These are phyloP conservation scores for Nicotiana tomentosiformis DNA, from an alignment of 257 asterid genomes.

Conservation along the genomic window DNA sequence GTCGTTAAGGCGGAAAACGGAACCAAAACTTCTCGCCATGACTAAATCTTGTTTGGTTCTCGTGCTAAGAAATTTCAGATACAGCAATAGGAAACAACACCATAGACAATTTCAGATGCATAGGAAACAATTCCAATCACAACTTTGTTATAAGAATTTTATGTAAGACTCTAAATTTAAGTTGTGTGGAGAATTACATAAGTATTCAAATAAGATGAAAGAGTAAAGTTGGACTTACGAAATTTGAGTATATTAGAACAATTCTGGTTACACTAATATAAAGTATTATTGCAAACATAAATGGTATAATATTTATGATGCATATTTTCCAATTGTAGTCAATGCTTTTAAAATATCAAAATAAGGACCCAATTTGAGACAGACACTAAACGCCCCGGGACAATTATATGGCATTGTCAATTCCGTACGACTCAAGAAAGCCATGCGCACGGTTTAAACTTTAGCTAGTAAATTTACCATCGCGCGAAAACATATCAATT, in stretches of 20 bases:
- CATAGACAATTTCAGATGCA: too few species aligned
- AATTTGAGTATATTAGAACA: background rate
- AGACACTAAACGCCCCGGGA: too few species aligned
- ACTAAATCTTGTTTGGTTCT: background rate
- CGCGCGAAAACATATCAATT: too few species aligned
- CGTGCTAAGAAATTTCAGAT: background rate
- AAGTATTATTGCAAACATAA: background rate
- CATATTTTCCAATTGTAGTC: background rate
- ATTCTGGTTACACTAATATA: background rate
- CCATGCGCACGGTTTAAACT: background rate
- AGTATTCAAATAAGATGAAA: background rate
- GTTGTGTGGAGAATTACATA: background rate
- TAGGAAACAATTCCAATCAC: background rate
- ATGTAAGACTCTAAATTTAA: background rate
- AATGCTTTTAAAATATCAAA: background rate
- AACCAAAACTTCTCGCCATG: background rate
- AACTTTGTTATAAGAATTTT: background rate
- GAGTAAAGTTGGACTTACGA: background rate
- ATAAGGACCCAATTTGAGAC: background rate
- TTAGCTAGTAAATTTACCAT: background rate
- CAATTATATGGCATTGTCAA: background rate
- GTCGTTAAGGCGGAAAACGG: background rate
- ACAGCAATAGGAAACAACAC: background rate
- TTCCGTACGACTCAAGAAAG: background rate
- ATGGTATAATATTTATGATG: background rate